Base-by-base conservation (phyloP, 768 basidiomycete genomes). In the Trametes coccinea region DNA sequence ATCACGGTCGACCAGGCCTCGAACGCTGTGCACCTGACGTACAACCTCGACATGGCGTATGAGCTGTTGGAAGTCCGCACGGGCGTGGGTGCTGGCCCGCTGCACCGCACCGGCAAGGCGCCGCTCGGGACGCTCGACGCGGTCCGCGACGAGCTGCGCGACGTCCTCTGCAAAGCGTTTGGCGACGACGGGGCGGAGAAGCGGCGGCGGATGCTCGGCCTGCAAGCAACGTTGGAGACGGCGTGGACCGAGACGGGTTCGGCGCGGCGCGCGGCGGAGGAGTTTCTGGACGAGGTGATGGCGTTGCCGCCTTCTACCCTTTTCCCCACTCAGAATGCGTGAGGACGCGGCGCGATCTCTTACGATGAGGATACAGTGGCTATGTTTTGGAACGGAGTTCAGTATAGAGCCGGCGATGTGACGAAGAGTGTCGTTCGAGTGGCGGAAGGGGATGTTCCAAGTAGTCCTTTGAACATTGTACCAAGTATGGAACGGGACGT, bases 101-200 rank as follows among this genome's bases (percentile, higher is more conserved):
- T 41, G 8, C 31, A 34, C 17, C 57, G 57, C 49, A 59, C 30
- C 7, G 67, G 61, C 3, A 57, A 62, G 9, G 59, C 57, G 48
- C 67, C 65, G 2, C 49, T 62, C 4, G 69, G 70, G 4, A 70
- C 70, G 2, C 9, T 67, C 11, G 69, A 70, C 14, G 66, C 71
- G 1, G 47, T 71, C 13, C 45, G 57, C 11, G 52, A 30, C 2
- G 72, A 73, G 56, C 27, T 59, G n/a, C 44, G 34, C 3, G 59
- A 58, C 10, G 63, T 71, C 5, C 62, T 72, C 39, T 11, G 33
- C 7, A 54, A 56, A 40, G 68, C 70, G 9, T 61, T 66, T 14
- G 67, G 72, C 0, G 63, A 63, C 27, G 72, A 71, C 22, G 72
- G 72, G 0, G 50, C 13, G 47, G 50, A 40, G 47, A 72, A 70